Evolutionary conservation across 176 grass and related monocot species (phyloP), one percentile per base, ranked within the genome.

Genomic region (Rhipidocladum racemiflorum): DNA sequence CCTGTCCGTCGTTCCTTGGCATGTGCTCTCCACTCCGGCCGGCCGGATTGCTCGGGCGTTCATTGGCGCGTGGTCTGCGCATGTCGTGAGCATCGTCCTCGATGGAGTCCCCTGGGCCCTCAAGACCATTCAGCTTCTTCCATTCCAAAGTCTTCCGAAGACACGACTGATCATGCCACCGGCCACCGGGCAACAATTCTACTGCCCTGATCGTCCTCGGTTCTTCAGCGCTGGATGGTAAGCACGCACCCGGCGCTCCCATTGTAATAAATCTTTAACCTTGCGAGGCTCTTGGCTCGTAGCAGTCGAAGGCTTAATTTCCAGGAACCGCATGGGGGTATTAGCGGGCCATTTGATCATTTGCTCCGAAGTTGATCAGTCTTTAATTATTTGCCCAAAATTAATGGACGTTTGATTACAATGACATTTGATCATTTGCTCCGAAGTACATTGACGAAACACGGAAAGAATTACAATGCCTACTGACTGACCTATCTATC

Each of bases 401-500:
- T n/a, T n/a, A n/a, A n/a, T n/a, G n/a, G n/a, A n/a, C n/a, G n/a
- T n/a, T n/a, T n/a, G n/a, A n/a, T n/a, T n/a, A n/a, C n/a, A n/a
- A n/a, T n/a, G n/a, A n/a, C n/a, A n/a, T n/a, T n/a, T n/a, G n/a
- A n/a, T n/a, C n/a, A n/a, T n/a, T n/a, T n/a, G n/a, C n/a, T n/a
- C n/a, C n/a, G n/a, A n/a, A n/a, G n/a, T 83, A 90, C 79, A 90
- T 43, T 60, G 39, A 55, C 17, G 50, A 76, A 76, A 60, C 23
- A 48, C 23, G 17, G 35, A 85, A 86, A 79, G 74, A 90, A 90
- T 80, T 66, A 86, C 84, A 86, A 60, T 83, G 49, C 21, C 61
- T 72, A 86, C 79, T 68, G 34, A 50, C 46, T 63, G 73, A 75
- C 79, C 88, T 83, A 90, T 79, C 79, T 86, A 90, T 87, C 60